Evolutionary conservation across 2,329 filamentous ascomycete genomes (phyloP).

Genomic region (Rhytidhysteron rufulum): DNA sequence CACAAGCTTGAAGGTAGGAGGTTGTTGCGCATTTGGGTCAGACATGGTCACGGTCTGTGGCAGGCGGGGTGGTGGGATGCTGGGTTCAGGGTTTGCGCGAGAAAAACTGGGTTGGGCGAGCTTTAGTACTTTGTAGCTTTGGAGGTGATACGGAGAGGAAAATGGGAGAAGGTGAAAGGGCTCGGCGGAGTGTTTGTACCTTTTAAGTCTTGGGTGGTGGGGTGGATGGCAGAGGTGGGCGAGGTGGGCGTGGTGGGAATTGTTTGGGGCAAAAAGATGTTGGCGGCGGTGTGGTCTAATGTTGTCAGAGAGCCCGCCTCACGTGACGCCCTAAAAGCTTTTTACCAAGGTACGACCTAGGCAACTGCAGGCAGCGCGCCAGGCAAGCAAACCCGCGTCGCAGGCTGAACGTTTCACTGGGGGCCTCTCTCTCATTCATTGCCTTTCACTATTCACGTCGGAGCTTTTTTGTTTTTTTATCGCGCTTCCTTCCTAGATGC

Average conservation of each 20-base stretch:
- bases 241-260: conserved; percentile 26
- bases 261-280: conserved; percentile 23
- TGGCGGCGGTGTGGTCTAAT: conserved; percentile 15
- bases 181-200: conserved; percentile 17
- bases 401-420: background rate
- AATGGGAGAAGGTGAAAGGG: background rate
- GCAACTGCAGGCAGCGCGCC: conserved; percentile 3
- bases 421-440: conserved; percentile 1
- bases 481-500: too few relatives aligned
- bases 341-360: conserved; percentile 7
- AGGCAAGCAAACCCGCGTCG: background rate
- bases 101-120: conserved; percentile 4
- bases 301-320: conserved; percentile 4
- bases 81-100: conserved; percentile 23
- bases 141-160: background rate
- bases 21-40: conserved; percentile 47
- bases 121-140: too few relatives aligned
- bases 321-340: conserved; percentile 6
- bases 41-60: conserved; percentile 52
- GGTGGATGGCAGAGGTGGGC: conserved; percentile 19
- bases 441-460: conserved; percentile 17
- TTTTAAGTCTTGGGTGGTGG: conserved; percentile 10
- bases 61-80: conserved; percentile 27
- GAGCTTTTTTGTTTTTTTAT: too few relatives aligned
- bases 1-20: conserved; percentile 98